Conservation (phyloP, 345 rosid genomes). For the Aquilaria sinensis region DNA sequence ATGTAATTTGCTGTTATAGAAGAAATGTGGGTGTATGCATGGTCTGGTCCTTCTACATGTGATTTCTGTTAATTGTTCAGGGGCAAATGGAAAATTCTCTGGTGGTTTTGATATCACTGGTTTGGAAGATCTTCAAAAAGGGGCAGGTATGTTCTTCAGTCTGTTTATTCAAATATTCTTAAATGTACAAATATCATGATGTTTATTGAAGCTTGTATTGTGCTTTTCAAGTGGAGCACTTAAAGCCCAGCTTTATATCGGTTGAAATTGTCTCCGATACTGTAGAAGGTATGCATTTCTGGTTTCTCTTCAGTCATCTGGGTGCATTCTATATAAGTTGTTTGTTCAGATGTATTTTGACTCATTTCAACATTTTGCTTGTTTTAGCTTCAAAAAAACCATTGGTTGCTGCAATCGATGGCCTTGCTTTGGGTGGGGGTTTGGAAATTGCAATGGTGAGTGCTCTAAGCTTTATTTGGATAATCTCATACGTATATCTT, state of each 20-base stretch:
- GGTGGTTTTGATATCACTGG: conserved; percentile 84
- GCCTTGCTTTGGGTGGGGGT: conserved; percentile 95
- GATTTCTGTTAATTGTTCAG: conserved; percentile 25
- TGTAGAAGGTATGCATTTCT: conserved; percentile 52
- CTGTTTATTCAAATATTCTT: neutral
- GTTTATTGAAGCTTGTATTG: neutral
- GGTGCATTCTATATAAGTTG: neutral
- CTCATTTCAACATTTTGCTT: conserved; percentile 13
- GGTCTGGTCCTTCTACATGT: neutral
- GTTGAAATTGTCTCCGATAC: conserved; percentile 54
- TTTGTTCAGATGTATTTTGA: neutral
- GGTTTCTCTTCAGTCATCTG: neutral
- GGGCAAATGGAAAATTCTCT: conserved; percentile 79
- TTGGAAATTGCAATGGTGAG: conserved; percentile 87
- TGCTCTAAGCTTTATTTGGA: neutral
- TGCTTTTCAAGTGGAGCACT: conserved; percentile 40
- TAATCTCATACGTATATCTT: neutral
- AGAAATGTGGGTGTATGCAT: neutral
- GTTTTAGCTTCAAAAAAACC: conserved; percentile 73
- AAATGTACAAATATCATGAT: conserved; percentile 3
- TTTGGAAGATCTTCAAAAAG: conserved; percentile 52
- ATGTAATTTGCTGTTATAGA: neutral
- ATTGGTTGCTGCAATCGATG: conserved; percentile 90
- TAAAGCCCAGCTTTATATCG: conserved; percentile 49
- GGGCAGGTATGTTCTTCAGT: conserved; percentile 36